Evolutionary conservation across 23 red algal species (phyloP).

Genomic region (Gracilaria caudata): DNA sequence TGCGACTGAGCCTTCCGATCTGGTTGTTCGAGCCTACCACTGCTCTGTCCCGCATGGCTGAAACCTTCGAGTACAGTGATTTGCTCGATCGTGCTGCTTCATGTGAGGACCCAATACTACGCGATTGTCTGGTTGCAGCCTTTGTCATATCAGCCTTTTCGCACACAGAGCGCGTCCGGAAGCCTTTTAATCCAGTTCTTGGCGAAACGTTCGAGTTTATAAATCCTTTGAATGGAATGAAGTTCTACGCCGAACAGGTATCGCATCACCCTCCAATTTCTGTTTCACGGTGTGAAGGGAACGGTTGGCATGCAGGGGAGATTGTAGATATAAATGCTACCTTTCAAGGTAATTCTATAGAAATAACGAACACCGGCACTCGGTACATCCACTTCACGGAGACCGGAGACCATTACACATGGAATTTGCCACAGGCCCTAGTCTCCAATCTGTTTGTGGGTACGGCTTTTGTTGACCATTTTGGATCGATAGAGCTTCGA

Average conservation of each 20-base stretch:
- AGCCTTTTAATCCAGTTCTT: conserved; percentile 94
- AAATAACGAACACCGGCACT: conserved; percentile 69
- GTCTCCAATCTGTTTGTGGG: conserved; percentile 88
- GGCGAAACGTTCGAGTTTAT: conserved; percentile 79
- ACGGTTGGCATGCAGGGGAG: conserved; percentile 78
- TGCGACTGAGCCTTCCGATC: conserved; percentile 78
- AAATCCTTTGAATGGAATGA: conserved; percentile 57
- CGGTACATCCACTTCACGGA: conserved; percentile 68
- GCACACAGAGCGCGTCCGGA: conserved; percentile 81
- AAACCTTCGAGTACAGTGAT: conserved; percentile 77
- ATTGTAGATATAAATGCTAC: conserved; percentile 79
- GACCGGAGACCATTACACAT: conserved; percentile 81
- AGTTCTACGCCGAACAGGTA: conserved; percentile 88
- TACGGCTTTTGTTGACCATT: conserved; percentile 83
- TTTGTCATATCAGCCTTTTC: conserved; percentile 88
- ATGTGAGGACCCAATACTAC: conserved; percentile 58
- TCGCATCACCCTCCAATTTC: conserved; percentile 92
- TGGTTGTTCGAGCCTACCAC: conserved; percentile 93
- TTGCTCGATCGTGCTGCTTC: conserved; percentile 77
- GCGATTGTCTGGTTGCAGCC: conserved; percentile 75
- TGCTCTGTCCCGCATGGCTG: conserved; percentile 83
- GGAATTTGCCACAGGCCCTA: conserved; percentile 75
- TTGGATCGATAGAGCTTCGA: conserved; percentile 65
- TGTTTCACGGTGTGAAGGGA: conserved; percentile 55
- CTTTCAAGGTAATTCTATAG: conserved; percentile 87